Base-by-base conservation (phyloP, 2,329 filamentous ascomycete genomes). In the Aureobasidium sp. region DNA sequence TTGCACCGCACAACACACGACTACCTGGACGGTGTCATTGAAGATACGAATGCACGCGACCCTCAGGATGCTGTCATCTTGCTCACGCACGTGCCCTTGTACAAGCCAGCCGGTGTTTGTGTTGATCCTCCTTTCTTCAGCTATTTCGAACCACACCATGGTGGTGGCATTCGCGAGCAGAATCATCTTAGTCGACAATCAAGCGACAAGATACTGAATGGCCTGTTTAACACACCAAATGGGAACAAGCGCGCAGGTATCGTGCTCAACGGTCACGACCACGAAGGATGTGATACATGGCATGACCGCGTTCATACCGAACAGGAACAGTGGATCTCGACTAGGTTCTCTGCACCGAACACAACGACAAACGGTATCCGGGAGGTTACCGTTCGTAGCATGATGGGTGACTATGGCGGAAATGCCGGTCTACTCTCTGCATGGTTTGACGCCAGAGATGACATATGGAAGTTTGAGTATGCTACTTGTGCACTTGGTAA, bases 401-500 rank as follows among this genome's bases (percentile, higher is more conserved):
- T 99, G 92, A 99, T 99, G 94, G 94, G 94, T 62, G 89, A 90
- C 62, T 99, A 89, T 74, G 87, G 86, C n/a, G 94, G 94, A 24
- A 94, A 97, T 72, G 91, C 92, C 0, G 94, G 92, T 0, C 79
- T 99, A 46, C 76, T 99, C 44, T 94, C 89, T 65, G 82, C 89
- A 0, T 99, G 93, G 93, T 97, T 93, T 71, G 90, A 97, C 72
- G 10, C 3, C 17, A 41, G 24, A 3, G 24, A 27, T 9, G 87
- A 84, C 79, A 84, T 89, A 72, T 99, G 94, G 94, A 82, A 82
- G 66, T 89, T 89, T 67, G 90, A 93, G 68, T 94, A 94, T 68
- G 80, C 79, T 9, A 88, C 84, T 66, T 99, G 94, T 72, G 81
- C 83, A 2, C 77, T 96, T 39, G 94, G 94, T 0, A 84, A 86